Evolutionary conservation across 169 alveolate genomes (phyloP).

Genomic region (Plasmodium fragile): DNA sequence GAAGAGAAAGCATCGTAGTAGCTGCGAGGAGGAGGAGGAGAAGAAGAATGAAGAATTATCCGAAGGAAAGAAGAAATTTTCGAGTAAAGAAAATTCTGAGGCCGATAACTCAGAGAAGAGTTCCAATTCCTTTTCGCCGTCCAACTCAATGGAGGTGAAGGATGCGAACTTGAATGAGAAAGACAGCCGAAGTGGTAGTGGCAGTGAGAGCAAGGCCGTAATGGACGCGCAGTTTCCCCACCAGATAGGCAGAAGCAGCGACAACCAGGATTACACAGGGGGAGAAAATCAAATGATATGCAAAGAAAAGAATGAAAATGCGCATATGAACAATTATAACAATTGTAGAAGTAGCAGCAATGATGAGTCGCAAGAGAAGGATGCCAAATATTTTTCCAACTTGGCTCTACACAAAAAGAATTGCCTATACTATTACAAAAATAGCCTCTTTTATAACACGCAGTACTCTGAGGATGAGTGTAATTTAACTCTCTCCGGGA

Average conservation of each 20-base stretch:
- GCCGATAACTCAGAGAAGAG: neutral
- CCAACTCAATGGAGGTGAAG: conserved; percentile 4
- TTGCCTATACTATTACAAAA: conserved; percentile 57
- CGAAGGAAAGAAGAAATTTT: neutral
- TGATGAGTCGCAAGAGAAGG: conserved; percentile 12
- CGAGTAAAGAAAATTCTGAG: neutral
- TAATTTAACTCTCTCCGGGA: neutral
- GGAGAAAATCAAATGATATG: neutral
- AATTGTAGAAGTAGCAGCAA: neutral
- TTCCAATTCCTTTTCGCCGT: conserved; percentile 8
- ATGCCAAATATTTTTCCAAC: conserved; percentile 26
- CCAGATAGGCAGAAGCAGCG: neutral
- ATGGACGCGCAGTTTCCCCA: neutral
- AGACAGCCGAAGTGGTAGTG: neutral
- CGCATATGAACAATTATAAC: neutral
- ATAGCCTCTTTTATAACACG: conserved; percentile 27
- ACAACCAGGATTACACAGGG: neutral
- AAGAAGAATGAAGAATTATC: neutral
- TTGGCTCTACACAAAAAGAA: conserved; percentile 25
- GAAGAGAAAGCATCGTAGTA: neutral
- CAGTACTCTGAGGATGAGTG: conserved; percentile 14
- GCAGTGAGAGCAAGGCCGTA: neutral
- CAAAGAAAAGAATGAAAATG: neutral
- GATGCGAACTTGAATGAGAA: neutral
- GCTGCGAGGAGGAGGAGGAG: neutral